phyloP scores from a whole-genome alignment of 768 basidiomycete genomes.

The Hemileccinum impolitum region DNA sequence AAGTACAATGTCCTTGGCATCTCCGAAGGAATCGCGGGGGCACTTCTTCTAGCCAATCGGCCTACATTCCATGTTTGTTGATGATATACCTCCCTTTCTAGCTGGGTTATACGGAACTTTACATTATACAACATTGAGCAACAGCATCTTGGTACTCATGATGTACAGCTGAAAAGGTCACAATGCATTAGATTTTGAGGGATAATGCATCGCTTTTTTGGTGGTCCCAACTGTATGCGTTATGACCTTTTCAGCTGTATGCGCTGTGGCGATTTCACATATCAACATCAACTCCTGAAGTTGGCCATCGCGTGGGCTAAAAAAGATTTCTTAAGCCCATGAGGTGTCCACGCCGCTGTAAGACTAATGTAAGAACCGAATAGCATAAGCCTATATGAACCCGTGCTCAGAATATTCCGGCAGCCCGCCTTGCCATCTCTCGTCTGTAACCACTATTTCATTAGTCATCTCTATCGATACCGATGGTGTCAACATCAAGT shows the following conservation, averaged over 20 bases:
- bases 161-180: too few species aligned
- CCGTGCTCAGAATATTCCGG: neutral
- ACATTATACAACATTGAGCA: too few species aligned
- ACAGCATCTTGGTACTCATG: too few species aligned
- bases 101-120: neutral
- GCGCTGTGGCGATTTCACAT: too few species aligned
- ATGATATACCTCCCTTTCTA: neutral
- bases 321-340: neutral
- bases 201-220: too few species aligned
- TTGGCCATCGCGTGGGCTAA: too few species aligned
- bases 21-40: neutral
- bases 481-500: constrained; percentile 7
- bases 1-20: neutral
- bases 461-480: too few species aligned
- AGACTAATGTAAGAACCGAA: neutral
- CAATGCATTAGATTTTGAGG: too few species aligned
- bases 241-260: too few species aligned
- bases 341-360: neutral
- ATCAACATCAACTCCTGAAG: too few species aligned
- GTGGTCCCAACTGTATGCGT: too few species aligned
- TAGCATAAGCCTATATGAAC: neutral
- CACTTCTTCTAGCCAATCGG: neutral
- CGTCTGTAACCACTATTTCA: too few species aligned
- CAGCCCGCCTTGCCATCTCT: neutral
- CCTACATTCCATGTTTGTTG: neutral